Evolutionary conservation across 345 rosid genomes (phyloP).

Genomic region (Pelargonium nanum): DNA sequence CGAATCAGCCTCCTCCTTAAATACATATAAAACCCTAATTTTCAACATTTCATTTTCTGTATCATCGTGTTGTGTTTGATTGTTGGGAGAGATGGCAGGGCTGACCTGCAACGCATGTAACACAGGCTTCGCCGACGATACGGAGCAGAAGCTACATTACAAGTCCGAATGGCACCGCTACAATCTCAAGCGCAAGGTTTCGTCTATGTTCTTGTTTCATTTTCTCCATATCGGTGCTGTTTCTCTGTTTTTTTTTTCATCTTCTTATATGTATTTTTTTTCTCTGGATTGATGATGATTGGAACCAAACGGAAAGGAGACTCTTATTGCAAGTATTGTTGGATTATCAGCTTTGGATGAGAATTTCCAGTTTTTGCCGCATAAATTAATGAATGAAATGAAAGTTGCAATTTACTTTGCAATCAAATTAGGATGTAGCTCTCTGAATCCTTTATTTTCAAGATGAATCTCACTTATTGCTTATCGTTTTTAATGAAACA

Average conservation of each 20-base stretch:
- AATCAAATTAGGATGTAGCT: no score
- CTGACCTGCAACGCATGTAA: conserved; percentile 91
- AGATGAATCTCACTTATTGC: not conserved
- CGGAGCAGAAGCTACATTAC: conserved; percentile 75
- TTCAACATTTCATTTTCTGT: not conserved
- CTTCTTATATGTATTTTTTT: no score
- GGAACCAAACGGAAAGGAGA: no score
- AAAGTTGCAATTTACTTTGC: no score
- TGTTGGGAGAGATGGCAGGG: conserved; percentile 41
- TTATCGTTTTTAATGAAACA: no score
- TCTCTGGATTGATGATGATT: no score
- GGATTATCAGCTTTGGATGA: not conserved
- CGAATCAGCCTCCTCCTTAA: no score
- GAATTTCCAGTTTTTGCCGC: not conserved
- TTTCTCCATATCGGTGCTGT: not conserved
- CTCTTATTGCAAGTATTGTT: not conserved
- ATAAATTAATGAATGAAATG: not conserved
- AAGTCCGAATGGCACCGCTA: conserved; percentile 99
- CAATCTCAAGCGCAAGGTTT: conserved; percentile 95
- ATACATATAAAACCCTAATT: not conserved
- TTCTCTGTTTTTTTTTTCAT: no score
- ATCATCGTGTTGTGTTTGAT: not conserved
- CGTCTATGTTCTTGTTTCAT: not conserved
- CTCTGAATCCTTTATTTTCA: not conserved
- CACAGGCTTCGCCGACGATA: conserved; percentile 64